Percentiles rank a stretch among this genome's conserved stretches.
Conservation (phyloP, 2,329 filamentous ascomycete species). For the Penicillium sp. region DNA sequence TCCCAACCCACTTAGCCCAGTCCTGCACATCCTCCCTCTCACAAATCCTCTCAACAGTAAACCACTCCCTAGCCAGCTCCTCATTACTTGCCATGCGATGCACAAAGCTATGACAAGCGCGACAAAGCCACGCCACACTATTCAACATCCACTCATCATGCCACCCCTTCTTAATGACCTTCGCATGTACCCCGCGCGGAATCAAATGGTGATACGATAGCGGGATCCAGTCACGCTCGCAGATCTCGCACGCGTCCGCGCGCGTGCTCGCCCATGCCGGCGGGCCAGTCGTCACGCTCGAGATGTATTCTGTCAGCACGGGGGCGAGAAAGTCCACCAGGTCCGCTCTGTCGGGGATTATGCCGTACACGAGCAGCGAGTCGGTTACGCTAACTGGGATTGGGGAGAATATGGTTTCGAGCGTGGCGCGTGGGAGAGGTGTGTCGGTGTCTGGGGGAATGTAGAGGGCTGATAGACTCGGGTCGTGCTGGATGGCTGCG, state of each 20-base stretch:
- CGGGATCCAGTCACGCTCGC: constrained; percentile 62
- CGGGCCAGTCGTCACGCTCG: constrained; percentile 51
- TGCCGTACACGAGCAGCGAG: constrained; percentile 58
- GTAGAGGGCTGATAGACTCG: constrained; percentile 48
- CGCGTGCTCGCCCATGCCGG: constrained; percentile 55
- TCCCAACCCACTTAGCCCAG: constrained; percentile 65
- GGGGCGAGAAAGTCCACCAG: constrained; percentile 53
- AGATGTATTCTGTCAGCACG: constrained; percentile 56
- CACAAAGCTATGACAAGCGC: constrained; percentile 74
- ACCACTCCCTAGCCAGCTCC: constrained; percentile 63
- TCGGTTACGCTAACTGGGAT: constrained; percentile 57
- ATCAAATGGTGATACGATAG: constrained; percentile 81
- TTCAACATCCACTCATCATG: constrained; percentile 65
- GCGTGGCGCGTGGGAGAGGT: constrained; percentile 47
- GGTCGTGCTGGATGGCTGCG: constrained; percentile 44
- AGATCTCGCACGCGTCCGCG: constrained; percentile 62
- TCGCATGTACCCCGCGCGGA: constrained; percentile 66
- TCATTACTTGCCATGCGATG: constrained; percentile 68
- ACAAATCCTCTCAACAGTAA: constrained; percentile 62
- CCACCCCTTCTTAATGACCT: constrained; percentile 69
- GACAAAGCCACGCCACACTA: constrained; percentile 77
- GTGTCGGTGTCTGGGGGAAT: constrained; percentile 28
- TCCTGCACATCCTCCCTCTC: constrained; percentile 61
- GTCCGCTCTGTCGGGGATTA: constrained; percentile 46
- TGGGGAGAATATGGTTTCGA: constrained; percentile 45